Conservation (phyloP, 257 asterid species). For the Solanum phureja region DNA sequence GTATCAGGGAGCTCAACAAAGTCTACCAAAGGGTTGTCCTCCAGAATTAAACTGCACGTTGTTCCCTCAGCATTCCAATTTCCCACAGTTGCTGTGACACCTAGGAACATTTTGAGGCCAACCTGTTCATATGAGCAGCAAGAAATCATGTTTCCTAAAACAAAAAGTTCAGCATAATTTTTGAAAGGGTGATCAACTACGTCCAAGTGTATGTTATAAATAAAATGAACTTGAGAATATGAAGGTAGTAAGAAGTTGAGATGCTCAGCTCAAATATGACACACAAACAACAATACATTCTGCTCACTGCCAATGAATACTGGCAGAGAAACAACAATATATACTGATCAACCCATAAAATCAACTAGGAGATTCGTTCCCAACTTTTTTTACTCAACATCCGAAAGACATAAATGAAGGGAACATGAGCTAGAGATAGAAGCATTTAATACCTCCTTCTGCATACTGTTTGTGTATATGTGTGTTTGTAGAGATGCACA, state of each 20-base stretch:
- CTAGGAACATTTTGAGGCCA: conserved; percentile 88
- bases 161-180: not conserved
- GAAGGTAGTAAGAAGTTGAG: not conserved
- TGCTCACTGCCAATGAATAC: not conserved
- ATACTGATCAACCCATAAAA: not conserved
- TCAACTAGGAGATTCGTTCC: not conserved
- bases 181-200: not conserved
- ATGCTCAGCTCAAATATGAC: not conserved
- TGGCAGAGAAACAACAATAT: not conserved
- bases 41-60: conserved; percentile 84
- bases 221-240: not conserved
- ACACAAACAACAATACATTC: not conserved
- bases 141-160: not conserved
- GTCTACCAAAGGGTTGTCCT: conserved; percentile 93
- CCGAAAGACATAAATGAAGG: not conserved
- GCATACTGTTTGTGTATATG: not conserved
- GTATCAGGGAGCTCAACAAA: conserved; percentile 98
- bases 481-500: not conserved
- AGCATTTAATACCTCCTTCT: not conserved
- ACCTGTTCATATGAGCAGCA: conserved; percentile 36
- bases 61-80: conserved; percentile 93
- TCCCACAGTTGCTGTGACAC: conserved; percentile 71
- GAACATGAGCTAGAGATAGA: not conserved
- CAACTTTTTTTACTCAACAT: not conserved
- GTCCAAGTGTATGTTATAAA: not conserved